Evolutionary conservation across 768 basidiomycete genomes (phyloP).

Genomic region (Rhizopogon salebrosus): DNA sequence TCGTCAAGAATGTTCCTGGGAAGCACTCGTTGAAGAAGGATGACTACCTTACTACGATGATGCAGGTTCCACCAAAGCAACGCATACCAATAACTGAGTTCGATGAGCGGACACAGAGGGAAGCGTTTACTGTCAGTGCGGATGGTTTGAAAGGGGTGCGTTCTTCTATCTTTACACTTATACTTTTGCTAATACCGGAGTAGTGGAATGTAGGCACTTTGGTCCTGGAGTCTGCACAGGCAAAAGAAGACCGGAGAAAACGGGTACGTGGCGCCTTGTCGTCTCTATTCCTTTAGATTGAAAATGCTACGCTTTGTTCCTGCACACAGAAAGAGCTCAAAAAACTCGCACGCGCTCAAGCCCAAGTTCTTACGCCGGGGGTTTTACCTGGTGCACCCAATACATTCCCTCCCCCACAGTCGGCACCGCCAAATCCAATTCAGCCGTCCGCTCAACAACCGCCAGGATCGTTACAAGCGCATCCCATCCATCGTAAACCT

Average conservation of each 20-base stretch:
- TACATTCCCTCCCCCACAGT: slow-evolving; percentile 31
- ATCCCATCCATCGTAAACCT: slow-evolving; percentile 18
- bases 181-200: slow-evolving; percentile 11
- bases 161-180: slow-evolving; percentile 12
- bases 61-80: slow-evolving; percentile 69
- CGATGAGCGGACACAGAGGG: slow-evolving; percentile 60
- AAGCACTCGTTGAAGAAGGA: slow-evolving; percentile 83
- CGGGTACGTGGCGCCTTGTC: slow-evolving; percentile 43
- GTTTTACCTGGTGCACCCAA: slow-evolving; percentile 18
- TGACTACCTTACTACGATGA: slow-evolving; percentile 59
- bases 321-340: slow-evolving; percentile 62
- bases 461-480: slow-evolving; percentile 9
- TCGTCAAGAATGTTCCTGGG: slow-evolving; percentile 72
- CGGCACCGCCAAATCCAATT: slow-evolving; percentile 19
- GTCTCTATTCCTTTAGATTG: slow-evolving; percentile 6
- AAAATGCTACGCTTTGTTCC: slow-evolving; percentile 3
- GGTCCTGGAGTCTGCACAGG: slow-evolving; percentile 66
- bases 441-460: slow-evolving; percentile 19
- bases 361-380: slow-evolving; percentile 22
- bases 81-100: slow-evolving; percentile 57
- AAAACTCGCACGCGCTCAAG: slow-evolving; percentile 55
- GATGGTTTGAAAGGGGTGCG: slow-evolving; percentile 73
- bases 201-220: slow-evolving; percentile 67
- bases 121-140: slow-evolving; percentile 68
- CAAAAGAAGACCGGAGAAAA: slow-evolving; percentile 72